Evolutionary conservation across 257 asterid genomes (phyloP).

Genomic region (Gentiana dahurica): DNA sequence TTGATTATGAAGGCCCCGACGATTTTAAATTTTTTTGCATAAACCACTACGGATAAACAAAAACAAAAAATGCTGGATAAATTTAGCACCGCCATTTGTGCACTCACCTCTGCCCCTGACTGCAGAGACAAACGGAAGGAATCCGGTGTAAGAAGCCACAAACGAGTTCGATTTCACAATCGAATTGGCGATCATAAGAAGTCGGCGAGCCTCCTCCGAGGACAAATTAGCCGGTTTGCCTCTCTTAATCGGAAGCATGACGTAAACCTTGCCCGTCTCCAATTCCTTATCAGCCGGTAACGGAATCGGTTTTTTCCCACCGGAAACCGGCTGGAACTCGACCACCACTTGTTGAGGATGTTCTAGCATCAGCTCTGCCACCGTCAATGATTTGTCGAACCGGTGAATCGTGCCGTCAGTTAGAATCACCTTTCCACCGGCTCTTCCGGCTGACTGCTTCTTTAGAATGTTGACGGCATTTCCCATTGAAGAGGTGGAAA

Average conservation of each 20-base stretch:
- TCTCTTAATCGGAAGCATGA: conserved; percentile 50
- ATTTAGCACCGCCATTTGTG: too few relatives aligned
- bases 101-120: too few relatives aligned
- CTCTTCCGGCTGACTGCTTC: conserved; percentile 5
- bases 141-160: conserved; percentile 23
- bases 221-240: conserved; percentile 44
- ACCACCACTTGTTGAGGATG: conserved; percentile 67
- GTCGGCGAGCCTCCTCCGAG: conserved; percentile 36
- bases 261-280: conserved; percentile 46
- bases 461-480: conserved; percentile 27
- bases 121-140: conserved; percentile 51
- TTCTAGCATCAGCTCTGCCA: conserved; percentile 78
- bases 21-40: too few relatives aligned
- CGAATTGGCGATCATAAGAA: conserved; percentile 24
- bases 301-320: conserved; percentile 32
- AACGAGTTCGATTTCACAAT: conserved; percentile 35
- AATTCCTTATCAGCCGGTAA: conserved; percentile 66
- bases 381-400: conserved; percentile 51
- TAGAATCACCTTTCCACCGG: conserved; percentile 48
- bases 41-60: too few relatives aligned
- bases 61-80: too few relatives aligned
- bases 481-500: conserved; percentile 35
- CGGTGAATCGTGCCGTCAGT: conserved; percentile 45
- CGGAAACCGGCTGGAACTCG: conserved; percentile 28
- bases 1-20: too few relatives aligned